Evolutionary conservation across 176 grass and related monocot species (phyloP).

Genomic region (Neostapfia colusana): DNA sequence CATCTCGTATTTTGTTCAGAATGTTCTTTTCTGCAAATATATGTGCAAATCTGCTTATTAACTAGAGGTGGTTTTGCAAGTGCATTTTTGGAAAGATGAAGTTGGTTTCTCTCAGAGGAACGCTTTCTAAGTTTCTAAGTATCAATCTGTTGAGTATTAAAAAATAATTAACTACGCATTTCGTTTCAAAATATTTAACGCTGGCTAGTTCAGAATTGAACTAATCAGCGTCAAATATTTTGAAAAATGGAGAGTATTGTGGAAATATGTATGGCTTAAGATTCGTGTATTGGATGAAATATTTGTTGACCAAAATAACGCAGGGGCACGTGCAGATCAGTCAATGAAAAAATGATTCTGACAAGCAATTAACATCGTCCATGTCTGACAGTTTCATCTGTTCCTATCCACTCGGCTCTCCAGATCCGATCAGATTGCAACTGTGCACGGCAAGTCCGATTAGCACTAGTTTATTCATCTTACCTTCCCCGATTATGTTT

Average conservation of each 20-base stretch:
- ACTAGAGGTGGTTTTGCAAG: not conserved
- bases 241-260: too few species aligned
- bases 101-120: conserved; percentile 6
- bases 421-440: conserved; percentile 8
- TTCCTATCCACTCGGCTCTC: conserved; percentile 25
- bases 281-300: not conserved
- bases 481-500: not conserved
- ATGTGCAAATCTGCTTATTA: conserved; percentile 4
- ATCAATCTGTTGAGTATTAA: not conserved
- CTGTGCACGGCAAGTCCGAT: conserved; percentile 4
- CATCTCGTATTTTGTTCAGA: not conserved
- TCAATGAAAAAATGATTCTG: not conserved
- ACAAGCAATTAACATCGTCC: not conserved
- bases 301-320: conserved; percentile 17
- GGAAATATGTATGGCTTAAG: not conserved
- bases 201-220: too few species aligned
- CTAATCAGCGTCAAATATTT: too few species aligned
- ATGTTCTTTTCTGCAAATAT: conserved; percentile 31
- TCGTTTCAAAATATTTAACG: too few species aligned
- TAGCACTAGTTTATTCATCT: not conserved
- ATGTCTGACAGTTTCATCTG: conserved; percentile 15
- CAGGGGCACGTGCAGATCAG: not conserved
- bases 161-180: not conserved
- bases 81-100: not conserved
- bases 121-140: not conserved